These are phyloP conservation scores for Solanum chiquidenum DNA, from an alignment of 257 asterid species.

Conservation along the genomic window DNA sequence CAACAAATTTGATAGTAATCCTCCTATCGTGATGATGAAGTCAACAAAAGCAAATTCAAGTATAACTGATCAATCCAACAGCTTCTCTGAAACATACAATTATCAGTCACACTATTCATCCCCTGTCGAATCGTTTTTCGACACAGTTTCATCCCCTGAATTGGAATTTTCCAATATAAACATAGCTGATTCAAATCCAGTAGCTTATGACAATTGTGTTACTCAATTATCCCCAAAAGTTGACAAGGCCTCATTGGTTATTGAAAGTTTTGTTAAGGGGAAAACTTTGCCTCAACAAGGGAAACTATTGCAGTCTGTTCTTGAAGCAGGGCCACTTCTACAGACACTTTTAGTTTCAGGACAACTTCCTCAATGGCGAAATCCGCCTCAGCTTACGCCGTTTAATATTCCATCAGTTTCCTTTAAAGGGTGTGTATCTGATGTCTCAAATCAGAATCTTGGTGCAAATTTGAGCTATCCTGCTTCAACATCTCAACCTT, in stretches of 20 bases:
- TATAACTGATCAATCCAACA: conserved; percentile 27
- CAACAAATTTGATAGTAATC: conserved; percentile 17
- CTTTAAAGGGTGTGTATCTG: conserved; percentile 22
- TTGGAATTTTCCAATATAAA: conserved; percentile 1
- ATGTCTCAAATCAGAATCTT: conserved; percentile 9
- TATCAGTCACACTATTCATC: conserved; percentile 11
- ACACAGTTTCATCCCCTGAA: neutral
- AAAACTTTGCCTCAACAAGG: conserved; percentile 29
- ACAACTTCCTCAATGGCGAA: conserved; percentile 83
- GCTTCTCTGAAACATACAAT: conserved; percentile 46
- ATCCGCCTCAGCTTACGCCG: conserved; percentile 63
- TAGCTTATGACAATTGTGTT: neutral
- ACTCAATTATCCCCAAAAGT: neutral
- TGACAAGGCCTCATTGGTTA: neutral
- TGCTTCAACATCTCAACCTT: neutral
- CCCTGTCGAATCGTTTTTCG: neutral
- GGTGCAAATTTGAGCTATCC: conserved; percentile 11
- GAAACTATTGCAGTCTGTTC: conserved; percentile 48
- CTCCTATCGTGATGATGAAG: conserved; percentile 12
- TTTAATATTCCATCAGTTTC: conserved; percentile 49
- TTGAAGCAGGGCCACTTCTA: conserved; percentile 63
- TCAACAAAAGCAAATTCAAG: neutral
- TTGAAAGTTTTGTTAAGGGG: conserved; percentile 2
- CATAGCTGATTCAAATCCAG: neutral
- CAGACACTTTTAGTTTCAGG: conserved; percentile 67